Percentiles rank a stretch among this genome's conserved stretches.
These are phyloP conservation scores for Podosphaera xanthii DNA, from an alignment of 2,329 filamentous ascomycete genomes.

Conservation along the genomic window DNA sequence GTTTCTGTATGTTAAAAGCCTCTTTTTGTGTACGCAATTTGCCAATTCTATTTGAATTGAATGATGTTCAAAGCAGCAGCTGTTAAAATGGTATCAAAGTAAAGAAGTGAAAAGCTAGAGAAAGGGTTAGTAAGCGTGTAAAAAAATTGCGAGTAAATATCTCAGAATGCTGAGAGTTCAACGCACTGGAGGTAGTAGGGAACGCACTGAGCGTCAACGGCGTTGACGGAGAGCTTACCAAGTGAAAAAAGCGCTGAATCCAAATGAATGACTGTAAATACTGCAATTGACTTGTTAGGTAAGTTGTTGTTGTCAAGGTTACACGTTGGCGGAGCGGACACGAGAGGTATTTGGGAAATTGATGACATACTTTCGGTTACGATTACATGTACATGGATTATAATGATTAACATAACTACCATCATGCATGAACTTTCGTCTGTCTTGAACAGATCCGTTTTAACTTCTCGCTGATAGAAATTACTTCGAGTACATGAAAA, in stretches of 20 bases:
- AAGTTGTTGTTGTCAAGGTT: background rate
- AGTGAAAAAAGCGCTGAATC: background rate
- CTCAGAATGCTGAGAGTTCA: background rate
- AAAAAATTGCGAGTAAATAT: background rate
- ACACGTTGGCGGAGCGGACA: too few relatives aligned
- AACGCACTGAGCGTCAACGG: background rate
- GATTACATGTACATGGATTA: background rate
- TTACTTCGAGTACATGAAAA: background rate
- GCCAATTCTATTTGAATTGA: too few relatives aligned
- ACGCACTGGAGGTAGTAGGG: background rate
- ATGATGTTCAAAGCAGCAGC: background rate
- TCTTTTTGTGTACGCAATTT: too few relatives aligned
- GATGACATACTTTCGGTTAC: background rate
- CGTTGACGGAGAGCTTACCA: background rate
- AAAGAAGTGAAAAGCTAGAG: background rate
- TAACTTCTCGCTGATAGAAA: background rate
- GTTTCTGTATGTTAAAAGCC: background rate
- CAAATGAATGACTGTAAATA: background rate
- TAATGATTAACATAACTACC: background rate
- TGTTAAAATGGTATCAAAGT: background rate
- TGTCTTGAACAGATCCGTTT: too few relatives aligned
- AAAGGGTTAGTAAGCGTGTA: background rate
- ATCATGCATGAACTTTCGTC: background rate
- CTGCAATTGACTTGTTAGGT: background rate
- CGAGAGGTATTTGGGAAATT: too few relatives aligned